Base-by-base conservation (phyloP, 2,329 filamentous ascomycete genomes). In the Nemania sp. region DNA sequence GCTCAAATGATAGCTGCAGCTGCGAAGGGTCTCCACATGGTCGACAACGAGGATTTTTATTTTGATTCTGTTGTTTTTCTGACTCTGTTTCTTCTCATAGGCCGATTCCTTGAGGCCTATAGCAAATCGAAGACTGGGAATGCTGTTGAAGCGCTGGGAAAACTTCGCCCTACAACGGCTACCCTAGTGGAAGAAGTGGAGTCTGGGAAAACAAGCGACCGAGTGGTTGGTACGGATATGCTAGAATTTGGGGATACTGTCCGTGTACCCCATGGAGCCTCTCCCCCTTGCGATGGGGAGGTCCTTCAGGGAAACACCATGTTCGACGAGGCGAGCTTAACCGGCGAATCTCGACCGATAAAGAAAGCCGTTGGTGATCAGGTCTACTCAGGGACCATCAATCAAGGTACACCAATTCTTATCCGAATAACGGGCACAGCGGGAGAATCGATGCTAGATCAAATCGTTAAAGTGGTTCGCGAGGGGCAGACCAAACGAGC, bases 51-150 rank as follows among this genome's bases (percentile, higher is more conserved):
- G 18, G 85, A 86, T 59, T 88, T 90, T 20, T 98, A 97, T 79
- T 98, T 97, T 77, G 95, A 98, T 78, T 93, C 94, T 0, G 94
- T 98, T 0, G 92, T 97, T 2, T 97, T 98, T 70, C 79, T 98
- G 64, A 97, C 94, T 0, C 85, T 98, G 70, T 98, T 98, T 77
- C 86, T 98, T 24, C 88, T 98, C 1, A 79, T 86, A 35, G 90
- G 90, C 1, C 85, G 91, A n/a, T 86, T 92, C 55, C 88, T 94
- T 13, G 95, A 98, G 82, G 90, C 93, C 0, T 97, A 96, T 82
- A 97, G 92, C 84, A 97, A 97, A 80, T 91, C 93, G 0, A 95
- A 92, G 75, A 93, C 94, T 0, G 94, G 94, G 1, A 92, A 97
- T 77, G 94, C 94, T 0, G 91, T 98, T 1, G 89, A 92, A 38